Evolutionary conservation across 2,329 filamentous ascomycete genomes (phyloP).

Genomic region (Hypoxylon sp.): DNA sequence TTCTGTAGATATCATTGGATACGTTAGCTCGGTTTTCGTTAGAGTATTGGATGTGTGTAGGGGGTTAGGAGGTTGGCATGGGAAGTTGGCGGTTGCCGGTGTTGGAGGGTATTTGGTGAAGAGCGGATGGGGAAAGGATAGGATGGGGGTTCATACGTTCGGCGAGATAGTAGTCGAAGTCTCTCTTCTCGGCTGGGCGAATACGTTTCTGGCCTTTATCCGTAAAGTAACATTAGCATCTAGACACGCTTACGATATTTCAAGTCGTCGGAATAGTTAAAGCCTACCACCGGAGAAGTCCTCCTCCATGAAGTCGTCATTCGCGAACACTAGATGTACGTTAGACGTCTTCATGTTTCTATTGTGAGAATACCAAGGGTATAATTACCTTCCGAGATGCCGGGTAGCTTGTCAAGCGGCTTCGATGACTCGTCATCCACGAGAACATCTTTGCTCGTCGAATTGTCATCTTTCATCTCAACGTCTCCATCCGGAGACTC

Average conservation of each 20-base stretch:
- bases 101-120: neutral
- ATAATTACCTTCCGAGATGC: neutral
- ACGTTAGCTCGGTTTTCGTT: neutral
- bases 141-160: conserved; percentile 4
- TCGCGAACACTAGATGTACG: conserved; percentile 1
- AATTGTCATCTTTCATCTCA: neutral
- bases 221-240: neutral
- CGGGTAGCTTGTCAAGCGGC: neutral
- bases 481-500: neutral
- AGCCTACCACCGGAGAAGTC: conserved; percentile 11
- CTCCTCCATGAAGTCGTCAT: conserved; percentile 6
- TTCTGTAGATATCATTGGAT: neutral
- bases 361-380: neutral
- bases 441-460: neutral
- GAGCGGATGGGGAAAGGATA: neutral
- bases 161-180: neutral
- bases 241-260: neutral
- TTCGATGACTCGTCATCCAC: neutral
- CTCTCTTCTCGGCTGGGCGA: neutral
- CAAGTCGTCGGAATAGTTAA: neutral
- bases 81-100: neutral
- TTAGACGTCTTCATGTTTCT: neutral
- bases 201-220: neutral
- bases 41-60: neutral
- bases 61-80: neutral